Conservation (phyloP, 1,284 basidiomycete species). For the Jaminaea rosea region DNA sequence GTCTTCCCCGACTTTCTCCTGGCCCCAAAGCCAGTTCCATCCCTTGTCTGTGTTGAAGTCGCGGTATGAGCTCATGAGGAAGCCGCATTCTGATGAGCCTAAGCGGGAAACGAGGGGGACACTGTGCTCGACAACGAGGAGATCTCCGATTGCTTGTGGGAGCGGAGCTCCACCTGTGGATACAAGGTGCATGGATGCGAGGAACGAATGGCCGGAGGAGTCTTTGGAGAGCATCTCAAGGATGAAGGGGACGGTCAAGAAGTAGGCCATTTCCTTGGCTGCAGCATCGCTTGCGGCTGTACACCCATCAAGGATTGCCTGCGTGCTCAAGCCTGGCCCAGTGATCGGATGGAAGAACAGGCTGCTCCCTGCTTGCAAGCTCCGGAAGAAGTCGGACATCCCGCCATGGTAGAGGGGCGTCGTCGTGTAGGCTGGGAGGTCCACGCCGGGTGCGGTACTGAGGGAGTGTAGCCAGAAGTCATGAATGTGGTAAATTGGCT, state of each 20-base stretch:
- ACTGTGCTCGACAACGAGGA: conserved; percentile 52
- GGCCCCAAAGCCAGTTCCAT: conserved; percentile 61
- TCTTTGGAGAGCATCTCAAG: conserved; percentile 51
- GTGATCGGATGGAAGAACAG: conserved; percentile 48
- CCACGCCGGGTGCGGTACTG: conserved; percentile 17
- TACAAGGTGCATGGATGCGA: conserved; percentile 54
- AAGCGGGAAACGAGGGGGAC: conserved; percentile 56
- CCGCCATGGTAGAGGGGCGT: conserved; percentile 52
- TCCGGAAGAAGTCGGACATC: conserved; percentile 48
- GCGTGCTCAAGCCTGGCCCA: not conserved
- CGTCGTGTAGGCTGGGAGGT: conserved; percentile 48
- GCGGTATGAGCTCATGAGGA: conserved; percentile 54
- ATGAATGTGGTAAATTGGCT: conserved; percentile 45
- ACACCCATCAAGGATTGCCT: not conserved
- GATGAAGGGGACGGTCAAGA: conserved; percentile 51
- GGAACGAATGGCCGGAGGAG: conserved; percentile 51
- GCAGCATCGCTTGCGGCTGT: not conserved
- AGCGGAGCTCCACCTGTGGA: conserved; percentile 50
- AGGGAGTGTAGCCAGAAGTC: conserved; percentile 31
- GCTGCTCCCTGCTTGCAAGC: conserved; percentile 48
- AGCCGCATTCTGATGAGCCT: conserved; percentile 51
- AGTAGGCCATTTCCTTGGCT: conserved; percentile 8
- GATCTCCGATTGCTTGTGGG: conserved; percentile 55
- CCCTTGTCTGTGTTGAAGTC: conserved; percentile 55
- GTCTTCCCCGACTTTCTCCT: conserved; percentile 48